Evolutionary conservation across 768 basidiomycete species (phyloP).

Genomic region (Lactarius pseudohatsudake): DNA sequence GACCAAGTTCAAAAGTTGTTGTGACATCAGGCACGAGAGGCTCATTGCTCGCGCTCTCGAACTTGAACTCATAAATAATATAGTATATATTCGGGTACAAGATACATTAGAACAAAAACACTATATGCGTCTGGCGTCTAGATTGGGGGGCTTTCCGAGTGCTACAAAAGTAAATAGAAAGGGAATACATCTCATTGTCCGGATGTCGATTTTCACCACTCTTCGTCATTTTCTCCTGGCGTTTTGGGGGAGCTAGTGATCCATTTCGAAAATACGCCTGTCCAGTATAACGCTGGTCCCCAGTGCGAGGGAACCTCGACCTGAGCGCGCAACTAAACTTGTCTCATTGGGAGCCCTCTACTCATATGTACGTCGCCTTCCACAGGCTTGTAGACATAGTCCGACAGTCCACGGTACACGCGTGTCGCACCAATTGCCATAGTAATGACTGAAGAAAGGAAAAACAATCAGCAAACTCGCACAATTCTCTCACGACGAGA

Average conservation of each 20-base stretch:
- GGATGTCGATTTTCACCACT: not conserved
- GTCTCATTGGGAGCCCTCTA: not conserved
- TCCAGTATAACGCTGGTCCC: not conserved
- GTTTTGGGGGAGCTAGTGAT: not conserved
- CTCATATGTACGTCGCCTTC: not conserved
- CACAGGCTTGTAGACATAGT: too few relatives aligned
- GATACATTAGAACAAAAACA: too few relatives aligned
- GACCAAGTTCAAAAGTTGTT: too few relatives aligned
- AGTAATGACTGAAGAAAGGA: too few relatives aligned
- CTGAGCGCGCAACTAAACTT: not conserved
- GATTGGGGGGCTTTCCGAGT: not conserved
- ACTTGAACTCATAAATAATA: too few relatives aligned
- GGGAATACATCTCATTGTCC: too few relatives aligned
- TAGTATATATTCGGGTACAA: too few relatives aligned
- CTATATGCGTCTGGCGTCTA: not conserved
- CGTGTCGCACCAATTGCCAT: not conserved
- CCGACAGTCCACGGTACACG: slow-evolving; percentile 2
- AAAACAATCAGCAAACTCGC: not conserved
- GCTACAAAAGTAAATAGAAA: not conserved
- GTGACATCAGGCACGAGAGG: too few relatives aligned
- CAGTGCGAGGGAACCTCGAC: not conserved
- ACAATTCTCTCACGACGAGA: too few relatives aligned
- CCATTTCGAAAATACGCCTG: not conserved
- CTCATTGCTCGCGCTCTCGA: too few relatives aligned
- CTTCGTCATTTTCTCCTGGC: not conserved